A percentile compares a stretch with the other conserved stretches of the same genome.
phyloP scores from a whole-genome alignment of 805 yeast genomes.

The Suhomyces canberraensis region DNA sequence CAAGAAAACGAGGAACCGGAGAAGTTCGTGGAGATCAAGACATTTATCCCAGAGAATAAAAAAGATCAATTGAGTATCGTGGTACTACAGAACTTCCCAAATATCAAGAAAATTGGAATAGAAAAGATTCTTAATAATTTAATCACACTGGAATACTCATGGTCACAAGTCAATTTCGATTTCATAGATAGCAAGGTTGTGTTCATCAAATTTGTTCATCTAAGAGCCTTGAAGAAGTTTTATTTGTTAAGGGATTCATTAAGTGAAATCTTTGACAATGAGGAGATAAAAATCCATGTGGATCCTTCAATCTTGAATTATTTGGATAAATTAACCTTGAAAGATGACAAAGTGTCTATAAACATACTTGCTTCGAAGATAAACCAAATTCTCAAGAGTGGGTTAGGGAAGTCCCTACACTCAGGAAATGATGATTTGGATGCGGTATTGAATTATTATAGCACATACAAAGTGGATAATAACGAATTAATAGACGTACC shows the following conservation, averaged over 20 bases:
- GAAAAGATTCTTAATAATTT: slow-evolving; percentile 31
- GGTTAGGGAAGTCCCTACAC: slow-evolving; percentile 9
- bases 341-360: background rate
- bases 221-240: slow-evolving; percentile 16
- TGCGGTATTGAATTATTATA: slow-evolving; percentile 32
- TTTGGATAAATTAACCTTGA: background rate
- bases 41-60: slow-evolving; percentile 30
- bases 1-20: slow-evolving; percentile 14
- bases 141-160: slow-evolving; percentile 12
- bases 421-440: slow-evolving; percentile 36
- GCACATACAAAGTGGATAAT: slow-evolving; percentile 52
- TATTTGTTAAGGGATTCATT: background rate
- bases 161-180: slow-evolving; percentile 36
- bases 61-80: slow-evolving; percentile 35
- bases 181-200: slow-evolving; percentile 28
- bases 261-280: background rate
- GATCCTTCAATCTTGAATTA: background rate
- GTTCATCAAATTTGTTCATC: slow-evolving; percentile 27
- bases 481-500: slow-evolving; percentile 59
- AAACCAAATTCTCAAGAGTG: slow-evolving; percentile 10
- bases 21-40: slow-evolving; percentile 23
- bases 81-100: slow-evolving; percentile 32
- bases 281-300: background rate
- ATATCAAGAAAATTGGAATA: slow-evolving; percentile 22
- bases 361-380: background rate